Evolutionary conservation across 805 yeast genomes (phyloP).

Genomic region (Starmerella sp.): DNA sequence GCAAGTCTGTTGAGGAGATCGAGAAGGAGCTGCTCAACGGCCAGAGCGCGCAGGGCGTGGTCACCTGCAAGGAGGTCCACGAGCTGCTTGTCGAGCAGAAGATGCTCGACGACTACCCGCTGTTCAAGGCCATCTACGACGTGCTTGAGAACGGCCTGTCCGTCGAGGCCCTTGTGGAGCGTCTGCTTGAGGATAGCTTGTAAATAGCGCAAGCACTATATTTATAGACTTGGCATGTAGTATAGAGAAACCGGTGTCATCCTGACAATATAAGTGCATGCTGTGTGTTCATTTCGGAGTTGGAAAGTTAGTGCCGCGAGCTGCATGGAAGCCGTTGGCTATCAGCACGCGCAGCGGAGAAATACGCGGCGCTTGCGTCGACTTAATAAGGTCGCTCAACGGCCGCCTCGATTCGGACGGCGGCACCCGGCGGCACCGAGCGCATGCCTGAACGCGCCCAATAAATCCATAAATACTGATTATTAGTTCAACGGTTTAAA

Average conservation of each 20-base stretch:
- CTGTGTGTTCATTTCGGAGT: background rate
- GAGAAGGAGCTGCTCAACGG: slow-evolving; percentile 85
- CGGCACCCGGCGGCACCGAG: no score
- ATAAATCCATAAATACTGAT: no score
- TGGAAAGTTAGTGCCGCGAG: no score
- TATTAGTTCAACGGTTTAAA: no score
- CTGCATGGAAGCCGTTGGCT: no score
- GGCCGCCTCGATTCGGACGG: no score
- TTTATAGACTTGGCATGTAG: slow-evolving; percentile 2
- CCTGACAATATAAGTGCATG: background rate
- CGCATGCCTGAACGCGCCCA: no score
- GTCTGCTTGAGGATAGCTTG: slow-evolving; percentile 15
- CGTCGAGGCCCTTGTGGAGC: slow-evolving; percentile 46
- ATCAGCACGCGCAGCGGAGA: no score
- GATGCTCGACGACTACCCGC: slow-evolving; percentile 63
- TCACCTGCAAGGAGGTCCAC: slow-evolving; percentile 84
- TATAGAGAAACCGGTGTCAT: background rate
- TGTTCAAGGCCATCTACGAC: slow-evolving; percentile 67
- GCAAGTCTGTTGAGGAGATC: slow-evolving; percentile 64
- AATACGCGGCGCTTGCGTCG: no score
- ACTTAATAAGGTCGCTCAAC: no score
- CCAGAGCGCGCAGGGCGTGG: slow-evolving; percentile 91
- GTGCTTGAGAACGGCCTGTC: slow-evolving; percentile 66
- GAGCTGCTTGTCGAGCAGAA: slow-evolving; percentile 49
- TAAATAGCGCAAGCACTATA: background rate